Evolutionary conservation across 306 rosid genomes (phyloP), one percentile per base, ranked within the genome.

Genomic region (Crotalaria pallida): DNA sequence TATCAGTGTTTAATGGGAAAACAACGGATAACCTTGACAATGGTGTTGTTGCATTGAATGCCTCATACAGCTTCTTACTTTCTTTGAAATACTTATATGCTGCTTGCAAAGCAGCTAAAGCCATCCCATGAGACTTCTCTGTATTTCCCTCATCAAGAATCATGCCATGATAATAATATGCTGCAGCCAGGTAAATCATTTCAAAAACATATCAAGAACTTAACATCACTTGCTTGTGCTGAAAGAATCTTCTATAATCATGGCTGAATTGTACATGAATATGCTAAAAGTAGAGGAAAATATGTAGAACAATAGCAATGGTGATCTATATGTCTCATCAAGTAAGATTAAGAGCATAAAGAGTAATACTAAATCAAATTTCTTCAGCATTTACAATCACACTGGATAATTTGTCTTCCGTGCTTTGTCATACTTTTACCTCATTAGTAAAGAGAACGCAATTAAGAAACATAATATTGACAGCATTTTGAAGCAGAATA

Each of bases 71-170:
- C 88, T 83, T 91, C 83, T 86, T 91, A 72, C 97, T 94, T 83
- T 91, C 99, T 91, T 94, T 94, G 83, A 91, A 89, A 84, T 83
- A 91, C 77, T 89, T 97, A 23, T 94, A 97, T 0, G 97, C 88
- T 7, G 99, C 99, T 84, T 94, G 97, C 80, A 94, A 80, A 73
- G 99, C 96, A 52, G 99, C 97, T 49, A 87, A 97, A 73, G 99
- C 99, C 96, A 88, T 89, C 65, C 95, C 97, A 53, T 94, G 97
- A 62, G 91, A 89, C 62, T 91, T 89, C 83, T 94, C 99, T 0
- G 97, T 94, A 81, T 94, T 91, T 43, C 99, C 99, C 88, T 94
- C 99, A 64, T 94, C 99, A 67, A 94, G 99, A 80, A 91, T 94
- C 78, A 89, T 73, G 27, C 99, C 99, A 61, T 94, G 99, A 75